Base-by-base conservation (phyloP, 2,329 filamentous ascomycete species). In the Myriosclerotinia duriaeana region DNA sequence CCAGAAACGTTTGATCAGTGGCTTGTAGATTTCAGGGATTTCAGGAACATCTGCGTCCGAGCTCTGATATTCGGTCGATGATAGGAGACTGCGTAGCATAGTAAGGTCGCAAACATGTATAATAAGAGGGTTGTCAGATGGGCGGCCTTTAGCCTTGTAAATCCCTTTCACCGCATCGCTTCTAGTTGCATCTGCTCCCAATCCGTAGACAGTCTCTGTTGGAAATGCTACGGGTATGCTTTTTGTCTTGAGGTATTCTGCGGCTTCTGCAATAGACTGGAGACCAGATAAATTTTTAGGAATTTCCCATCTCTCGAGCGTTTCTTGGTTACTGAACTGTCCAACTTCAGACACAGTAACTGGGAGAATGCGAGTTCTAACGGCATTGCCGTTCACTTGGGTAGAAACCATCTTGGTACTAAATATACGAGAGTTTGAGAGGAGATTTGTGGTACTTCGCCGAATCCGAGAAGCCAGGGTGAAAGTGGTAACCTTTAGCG, bases 141-240 rank as follows among this genome's bases (percentile, higher is more conserved):
- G 95, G 65, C 95, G 82, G 66, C 92, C 90, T 79, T 99, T 99
- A 63, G 92, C 93, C 30, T 86, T 83, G 78, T 95, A 99, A 71
- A 99, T 99, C n/a, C 93, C 93, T 74, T 85, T 87, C 8, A 98
- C 94, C 2, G 94, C 90, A 34, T 81, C 82, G 74, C 89, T 92
- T 73, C 92, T 86, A 36, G 93, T 98, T 14, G 95, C 95, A 79
- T 98, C 95, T 17, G 95, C 95, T n/a, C 93, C 95, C 9, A 99
- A 84, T 0, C 95, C 95, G 77, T 99, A 99, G 0, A 99, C 95
- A 0, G 95, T 99, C 79, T 99, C 95, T 0, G 95, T 99, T 0
- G 95, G 95, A 76, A 99, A 99, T 1, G 92, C 95, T 58, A 99
- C 92, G 5, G 95, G 95, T 46, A 80, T 77, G 4, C 55, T 70